A percentile compares a stretch with the other conserved stretches of the same genome.
Conservation (phyloP, 2,329 filamentous ascomycete genomes). For the Aspergillus sp. region DNA sequence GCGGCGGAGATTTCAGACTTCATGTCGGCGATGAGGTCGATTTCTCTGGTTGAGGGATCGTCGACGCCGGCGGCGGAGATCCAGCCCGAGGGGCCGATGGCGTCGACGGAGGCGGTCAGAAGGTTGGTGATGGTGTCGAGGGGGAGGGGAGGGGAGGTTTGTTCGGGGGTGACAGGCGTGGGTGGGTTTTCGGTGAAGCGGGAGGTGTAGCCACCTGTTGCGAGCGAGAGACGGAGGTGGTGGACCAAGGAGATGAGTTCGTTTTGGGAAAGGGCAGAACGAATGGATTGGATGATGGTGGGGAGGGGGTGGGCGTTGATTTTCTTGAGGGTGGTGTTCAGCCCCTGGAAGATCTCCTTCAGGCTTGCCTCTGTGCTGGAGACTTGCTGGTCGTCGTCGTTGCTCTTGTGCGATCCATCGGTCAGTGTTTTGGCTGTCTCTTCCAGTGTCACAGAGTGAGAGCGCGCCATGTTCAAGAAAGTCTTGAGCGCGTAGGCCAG, state of each 20-base stretch:
- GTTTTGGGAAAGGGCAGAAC: slow-evolving; percentile 33
- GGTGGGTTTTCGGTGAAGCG: slow-evolving; percentile 38
- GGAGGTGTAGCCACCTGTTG: slow-evolving; percentile 38
- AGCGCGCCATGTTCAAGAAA: slow-evolving; percentile 35
- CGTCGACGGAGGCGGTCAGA: slow-evolving; percentile 43
- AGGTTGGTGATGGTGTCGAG: slow-evolving; percentile 36
- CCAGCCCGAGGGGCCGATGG: slow-evolving; percentile 45
- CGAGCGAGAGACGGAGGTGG: slow-evolving; percentile 40
- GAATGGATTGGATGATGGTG: slow-evolving; percentile 28
- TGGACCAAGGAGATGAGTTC: slow-evolving; percentile 37
- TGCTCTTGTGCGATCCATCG: no score
- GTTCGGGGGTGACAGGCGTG: slow-evolving; percentile 27
- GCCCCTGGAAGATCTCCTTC: slow-evolving; percentile 25
- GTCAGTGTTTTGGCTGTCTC: slow-evolving; percentile 29
- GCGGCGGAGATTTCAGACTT: slow-evolving; percentile 45
- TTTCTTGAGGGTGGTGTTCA: slow-evolving; percentile 34
- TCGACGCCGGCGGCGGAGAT: slow-evolving; percentile 33
- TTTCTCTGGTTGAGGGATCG: slow-evolving; percentile 26
- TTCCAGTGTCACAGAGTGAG: slow-evolving; percentile 26
- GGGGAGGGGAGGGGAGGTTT: slow-evolving; percentile 32
- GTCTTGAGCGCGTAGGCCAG: slow-evolving; percentile 35
- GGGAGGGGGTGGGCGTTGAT: slow-evolving; percentile 29
- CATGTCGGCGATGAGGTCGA: slow-evolving; percentile 43
- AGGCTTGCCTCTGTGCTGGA: slow-evolving; percentile 8
- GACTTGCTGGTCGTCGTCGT: background rate